Conservation (phyloP, 495 filamentous ascomycete species). For the Wilcoxina mikolae region DNA sequence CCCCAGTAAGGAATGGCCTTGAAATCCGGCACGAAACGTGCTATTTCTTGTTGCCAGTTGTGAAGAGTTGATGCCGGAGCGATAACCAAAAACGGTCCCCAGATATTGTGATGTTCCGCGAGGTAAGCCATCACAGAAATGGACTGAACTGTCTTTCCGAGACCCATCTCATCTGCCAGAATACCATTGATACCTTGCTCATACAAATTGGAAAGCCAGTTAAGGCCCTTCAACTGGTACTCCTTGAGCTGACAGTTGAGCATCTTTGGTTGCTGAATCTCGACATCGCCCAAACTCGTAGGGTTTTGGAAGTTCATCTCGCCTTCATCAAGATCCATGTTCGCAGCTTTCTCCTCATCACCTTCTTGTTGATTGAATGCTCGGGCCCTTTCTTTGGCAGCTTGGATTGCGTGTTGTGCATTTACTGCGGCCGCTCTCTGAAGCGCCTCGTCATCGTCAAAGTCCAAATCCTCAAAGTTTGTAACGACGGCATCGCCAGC, state of each 20-base stretch:
- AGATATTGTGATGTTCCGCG: conserved; percentile 91
- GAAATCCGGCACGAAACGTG: conserved; percentile 79
- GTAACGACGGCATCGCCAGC: conserved; percentile 59
- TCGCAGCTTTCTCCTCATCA: conserved; percentile 35
- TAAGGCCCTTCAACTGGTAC: conserved; percentile 95
- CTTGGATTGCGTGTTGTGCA: conserved; percentile 87
- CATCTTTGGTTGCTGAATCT: conserved; percentile 88
- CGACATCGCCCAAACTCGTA: conserved; percentile 78
- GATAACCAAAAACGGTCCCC: conserved; percentile 95
- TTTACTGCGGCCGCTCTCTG: conserved; percentile 81
- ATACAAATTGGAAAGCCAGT: conserved; percentile 97
- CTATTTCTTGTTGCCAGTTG: conserved; percentile 98
- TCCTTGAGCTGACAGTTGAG: conserved; percentile 89
- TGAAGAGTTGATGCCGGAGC: conserved; percentile 91
- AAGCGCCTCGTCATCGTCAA: conserved; percentile 81
- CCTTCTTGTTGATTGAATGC: conserved; percentile 67
- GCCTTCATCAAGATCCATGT: conserved; percentile 52
- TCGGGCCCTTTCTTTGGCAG: conserved; percentile 82
- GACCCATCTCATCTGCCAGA: conserved; percentile 96
- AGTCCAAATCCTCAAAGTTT: conserved; percentile 86
- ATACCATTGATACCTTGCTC: conserved; percentile 99
- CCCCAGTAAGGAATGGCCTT: conserved; percentile 98
- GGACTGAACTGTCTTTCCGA: conserved; percentile 96
- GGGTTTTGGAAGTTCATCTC: conserved; percentile 99
- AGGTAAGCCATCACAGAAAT: conserved; percentile 99